Evolutionary conservation across 2,329 filamentous ascomycete genomes (phyloP).

Genomic region (Verticillium zaregamsianum): DNA sequence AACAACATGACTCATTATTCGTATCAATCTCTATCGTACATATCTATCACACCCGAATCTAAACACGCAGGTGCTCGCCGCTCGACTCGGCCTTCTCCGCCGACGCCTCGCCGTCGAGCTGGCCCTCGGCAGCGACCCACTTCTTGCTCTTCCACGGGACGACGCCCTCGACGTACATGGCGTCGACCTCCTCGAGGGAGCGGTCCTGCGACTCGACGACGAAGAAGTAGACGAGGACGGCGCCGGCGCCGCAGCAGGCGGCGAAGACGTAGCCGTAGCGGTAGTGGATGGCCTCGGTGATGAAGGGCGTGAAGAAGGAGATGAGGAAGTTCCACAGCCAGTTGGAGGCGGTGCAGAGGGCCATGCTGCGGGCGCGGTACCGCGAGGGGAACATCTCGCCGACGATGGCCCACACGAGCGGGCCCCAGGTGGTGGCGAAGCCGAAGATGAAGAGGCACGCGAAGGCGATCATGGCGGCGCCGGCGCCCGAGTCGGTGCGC

Average conservation of each 20-base stretch:
- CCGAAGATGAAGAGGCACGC: slow-evolving; percentile 65
- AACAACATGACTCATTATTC: neutral
- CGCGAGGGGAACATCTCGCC: slow-evolving; percentile 61
- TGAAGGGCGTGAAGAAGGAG: slow-evolving; percentile 65
- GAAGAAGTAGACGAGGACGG: slow-evolving; percentile 69
- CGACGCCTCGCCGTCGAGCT: neutral
- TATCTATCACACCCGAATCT: neutral
- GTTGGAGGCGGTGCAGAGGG: slow-evolving; percentile 53
- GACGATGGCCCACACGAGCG: slow-evolving; percentile 60
- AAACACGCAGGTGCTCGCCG: neutral
- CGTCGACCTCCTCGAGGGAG: slow-evolving; percentile 71
- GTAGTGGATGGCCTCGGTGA: slow-evolving; percentile 65
- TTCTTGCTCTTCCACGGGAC: slow-evolving; percentile 42
- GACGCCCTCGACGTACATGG: slow-evolving; percentile 60
- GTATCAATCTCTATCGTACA: neutral
- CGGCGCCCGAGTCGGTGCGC: slow-evolving; percentile 41
- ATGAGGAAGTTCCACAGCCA: slow-evolving; percentile 65
- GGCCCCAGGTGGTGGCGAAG: slow-evolving; percentile 51
- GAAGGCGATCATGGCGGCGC: slow-evolving; percentile 61
- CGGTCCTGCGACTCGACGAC: slow-evolving; percentile 69
- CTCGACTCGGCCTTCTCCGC: neutral
- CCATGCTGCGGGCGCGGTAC: slow-evolving; percentile 50
- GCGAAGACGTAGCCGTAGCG: slow-evolving; percentile 69
- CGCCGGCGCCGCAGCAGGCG: slow-evolving; percentile 58
- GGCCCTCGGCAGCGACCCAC: slow-evolving; percentile 19